Evolutionary conservation across 345 rosid species (phyloP).

Genomic region (Lumnitzera racemosa): DNA sequence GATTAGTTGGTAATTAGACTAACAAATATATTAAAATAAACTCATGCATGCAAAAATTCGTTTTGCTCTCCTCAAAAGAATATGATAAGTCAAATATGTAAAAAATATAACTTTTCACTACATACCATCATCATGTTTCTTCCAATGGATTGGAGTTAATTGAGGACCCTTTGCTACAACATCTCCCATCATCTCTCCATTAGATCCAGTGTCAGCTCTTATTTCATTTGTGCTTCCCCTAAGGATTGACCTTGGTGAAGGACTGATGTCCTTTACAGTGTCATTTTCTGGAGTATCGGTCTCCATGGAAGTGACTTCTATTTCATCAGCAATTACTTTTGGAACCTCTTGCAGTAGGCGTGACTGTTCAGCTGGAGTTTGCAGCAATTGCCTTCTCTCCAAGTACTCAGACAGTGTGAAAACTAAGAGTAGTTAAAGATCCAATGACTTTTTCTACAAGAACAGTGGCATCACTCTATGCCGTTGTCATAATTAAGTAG

Average conservation of each 20-base stretch:
- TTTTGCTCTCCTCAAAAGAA: too few species aligned
- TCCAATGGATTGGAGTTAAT: too few species aligned
- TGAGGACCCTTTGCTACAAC: too few species aligned
- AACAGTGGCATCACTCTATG: neutral
- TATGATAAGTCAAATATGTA: too few species aligned
- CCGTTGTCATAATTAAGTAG: too few species aligned
- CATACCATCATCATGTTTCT: too few species aligned
- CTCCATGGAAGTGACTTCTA: conserved; percentile 26
- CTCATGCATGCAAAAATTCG: too few species aligned
- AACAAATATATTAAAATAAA: too few species aligned
- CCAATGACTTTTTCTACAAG: conserved; percentile 1
- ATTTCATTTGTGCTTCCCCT: conserved; percentile 20
- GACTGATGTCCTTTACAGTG: conserved; percentile 11
- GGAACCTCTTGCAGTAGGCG: conserved; percentile 59
- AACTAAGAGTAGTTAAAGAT: conserved; percentile 50
- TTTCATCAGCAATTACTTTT: conserved; percentile 50
- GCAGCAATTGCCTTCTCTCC: conserved; percentile 64
- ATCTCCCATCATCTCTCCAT: neutral
- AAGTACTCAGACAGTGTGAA: conserved; percentile 60
- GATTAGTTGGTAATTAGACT: too few species aligned
- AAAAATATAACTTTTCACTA: too few species aligned
- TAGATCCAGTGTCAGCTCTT: conserved; percentile 6
- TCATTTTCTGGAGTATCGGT: conserved; percentile 22
- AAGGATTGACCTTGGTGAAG: conserved; percentile 19
- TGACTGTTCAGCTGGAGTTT: conserved; percentile 56